A percentile compares a stretch with the other conserved stretches of the same genome.
Evolutionary conservation across 768 basidiomycete genomes (phyloP).

Genomic region (Collybia nuda): DNA sequence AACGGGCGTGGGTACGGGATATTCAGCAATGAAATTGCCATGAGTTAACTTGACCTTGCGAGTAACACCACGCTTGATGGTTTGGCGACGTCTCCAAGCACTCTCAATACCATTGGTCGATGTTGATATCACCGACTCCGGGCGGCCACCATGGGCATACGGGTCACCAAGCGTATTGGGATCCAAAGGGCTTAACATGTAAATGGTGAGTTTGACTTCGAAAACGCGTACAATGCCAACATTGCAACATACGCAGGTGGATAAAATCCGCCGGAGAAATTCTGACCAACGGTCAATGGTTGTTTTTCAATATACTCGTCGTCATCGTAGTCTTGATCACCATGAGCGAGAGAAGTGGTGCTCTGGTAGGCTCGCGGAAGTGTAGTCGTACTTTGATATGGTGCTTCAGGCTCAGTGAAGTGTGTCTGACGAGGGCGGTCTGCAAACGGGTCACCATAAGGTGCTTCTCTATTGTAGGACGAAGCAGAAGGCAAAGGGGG

Average conservation of each 20-base stretch:
- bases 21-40: conserved; percentile 91
- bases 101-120: conserved; percentile 58
- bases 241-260: conserved; percentile 62
- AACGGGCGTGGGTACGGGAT: conserved; percentile 83
- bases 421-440: conserved; percentile 64
- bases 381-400: conserved; percentile 36
- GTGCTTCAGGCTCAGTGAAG: conserved; percentile 55
- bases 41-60: conserved; percentile 91
- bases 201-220: conserved; percentile 3
- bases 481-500: conserved; percentile 34
- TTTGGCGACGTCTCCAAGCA: conserved; percentile 77
- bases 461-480: conserved; percentile 28
- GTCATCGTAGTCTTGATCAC: conserved; percentile 47
- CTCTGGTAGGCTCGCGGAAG: conserved; percentile 57
- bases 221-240: conserved; percentile 1
- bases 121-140: conserved; percentile 48
- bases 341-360: conserved; percentile 53
- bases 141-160: conserved; percentile 45
- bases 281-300: conserved; percentile 63
- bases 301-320: conserved; percentile 78
- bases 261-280: conserved; percentile 64
- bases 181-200: conserved; percentile 41
- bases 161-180: conserved; percentile 69
- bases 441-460: conserved; percentile 67
- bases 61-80: conserved; percentile 90